phyloP scores from a whole-genome alignment of 345 rosid genomes.

The Salix koriyanagi region DNA sequence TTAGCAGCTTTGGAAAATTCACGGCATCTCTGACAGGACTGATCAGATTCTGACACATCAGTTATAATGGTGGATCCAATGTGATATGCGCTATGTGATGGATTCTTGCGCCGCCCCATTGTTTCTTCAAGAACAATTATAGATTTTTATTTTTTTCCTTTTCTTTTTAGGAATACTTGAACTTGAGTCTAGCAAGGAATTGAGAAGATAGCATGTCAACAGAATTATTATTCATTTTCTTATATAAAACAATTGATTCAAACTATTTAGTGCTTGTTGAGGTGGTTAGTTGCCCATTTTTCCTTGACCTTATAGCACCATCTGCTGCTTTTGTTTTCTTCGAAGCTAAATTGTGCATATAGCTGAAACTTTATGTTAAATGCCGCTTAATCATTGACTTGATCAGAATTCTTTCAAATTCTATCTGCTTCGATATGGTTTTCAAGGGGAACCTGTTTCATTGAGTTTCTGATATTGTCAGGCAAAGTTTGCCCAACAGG shows the following conservation, averaged over 20 bases:
- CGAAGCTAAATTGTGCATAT: background rate
- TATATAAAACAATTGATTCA: background rate
- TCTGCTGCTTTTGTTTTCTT: background rate
- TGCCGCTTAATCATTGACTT: background rate
- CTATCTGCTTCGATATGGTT: constrained; percentile 1
- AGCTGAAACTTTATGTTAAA: background rate
- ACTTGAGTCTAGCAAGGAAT: background rate
- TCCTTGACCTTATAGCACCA: background rate
- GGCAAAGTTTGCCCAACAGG: constrained; percentile 39
- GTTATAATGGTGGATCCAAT: background rate
- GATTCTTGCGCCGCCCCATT: background rate
- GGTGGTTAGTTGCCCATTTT: background rate
- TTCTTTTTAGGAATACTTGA: background rate
- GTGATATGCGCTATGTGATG: background rate
- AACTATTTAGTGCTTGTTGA: background rate
- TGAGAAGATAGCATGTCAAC: background rate
- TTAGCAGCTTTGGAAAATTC: constrained; percentile 22
- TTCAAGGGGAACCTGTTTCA: background rate
- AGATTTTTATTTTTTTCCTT: background rate
- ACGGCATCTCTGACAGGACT: constrained; percentile 7
- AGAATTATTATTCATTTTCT: background rate
- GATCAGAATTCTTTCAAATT: background rate
- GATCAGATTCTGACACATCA: background rate
- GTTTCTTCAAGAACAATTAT: background rate
- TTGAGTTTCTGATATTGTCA: constrained; percentile 23